phyloP scores from a whole-genome alignment of 2,329 filamentous ascomycete species.

The Nemania serpens region DNA sequence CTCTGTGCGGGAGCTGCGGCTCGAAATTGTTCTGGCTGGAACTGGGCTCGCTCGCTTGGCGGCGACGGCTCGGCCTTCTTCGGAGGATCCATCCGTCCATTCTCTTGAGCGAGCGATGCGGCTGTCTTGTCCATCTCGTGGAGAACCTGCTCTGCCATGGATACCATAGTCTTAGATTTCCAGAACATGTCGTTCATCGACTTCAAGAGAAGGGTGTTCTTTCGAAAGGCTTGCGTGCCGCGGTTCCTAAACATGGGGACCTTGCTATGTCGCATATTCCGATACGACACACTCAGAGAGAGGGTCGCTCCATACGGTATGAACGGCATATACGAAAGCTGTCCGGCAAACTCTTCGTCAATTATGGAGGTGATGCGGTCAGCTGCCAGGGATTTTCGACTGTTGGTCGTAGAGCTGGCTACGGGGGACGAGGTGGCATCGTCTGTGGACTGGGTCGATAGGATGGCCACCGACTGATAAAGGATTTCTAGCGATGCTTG shows the following conservation, averaged over 20 bases:
- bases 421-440: conserved; percentile 47
- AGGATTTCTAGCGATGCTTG: conserved; percentile 65
- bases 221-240: conserved; percentile 59
- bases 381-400: conserved; percentile 60
- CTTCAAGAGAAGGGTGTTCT: conserved; percentile 58
- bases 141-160: conserved; percentile 59
- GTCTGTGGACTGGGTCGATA: conserved; percentile 60
- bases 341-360: conserved; percentile 54
- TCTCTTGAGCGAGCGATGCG: conserved; percentile 48
- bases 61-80: conserved; percentile 29
- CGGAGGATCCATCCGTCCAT: conserved; percentile 28
- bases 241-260: conserved; percentile 62
- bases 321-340: conserved; percentile 55
- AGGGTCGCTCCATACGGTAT: conserved; percentile 66
- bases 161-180: conserved; percentile 59
- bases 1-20: conserved; percentile 5
- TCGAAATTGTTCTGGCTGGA: neutral
- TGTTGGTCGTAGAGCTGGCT: conserved; percentile 56
- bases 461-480: conserved; percentile 67
- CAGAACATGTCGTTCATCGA: conserved; percentile 62
- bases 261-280: conserved; percentile 66
- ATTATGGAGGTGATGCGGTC: conserved; percentile 62
- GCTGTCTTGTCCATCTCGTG: conserved; percentile 61
- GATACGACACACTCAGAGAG: conserved; percentile 64
- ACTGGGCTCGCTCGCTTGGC: conserved; percentile 23